phyloP scores from a whole-genome alignment of 169 alveolate genomes.

The Cytauxzoon felis region DNA sequence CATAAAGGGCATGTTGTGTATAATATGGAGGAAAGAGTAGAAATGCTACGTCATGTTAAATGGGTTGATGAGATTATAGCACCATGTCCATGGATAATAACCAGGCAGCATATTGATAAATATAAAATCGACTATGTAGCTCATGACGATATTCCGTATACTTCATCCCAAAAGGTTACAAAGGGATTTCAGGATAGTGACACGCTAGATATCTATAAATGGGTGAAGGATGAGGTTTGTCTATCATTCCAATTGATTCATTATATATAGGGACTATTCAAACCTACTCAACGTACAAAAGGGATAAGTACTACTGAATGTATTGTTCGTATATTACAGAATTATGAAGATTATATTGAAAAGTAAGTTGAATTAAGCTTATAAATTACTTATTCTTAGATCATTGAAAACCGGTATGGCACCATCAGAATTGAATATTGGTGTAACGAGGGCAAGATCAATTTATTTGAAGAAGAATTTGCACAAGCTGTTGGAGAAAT shows the following conservation, averaged over 20 bases:
- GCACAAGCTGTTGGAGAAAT: slow-evolving; percentile 82
- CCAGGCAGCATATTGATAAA: slow-evolving; percentile 84
- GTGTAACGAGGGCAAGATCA: slow-evolving; percentile 83
- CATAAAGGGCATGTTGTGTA: slow-evolving; percentile 92
- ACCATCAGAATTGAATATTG: slow-evolving; percentile 89
- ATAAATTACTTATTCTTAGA: too few relatives aligned
- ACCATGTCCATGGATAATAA: slow-evolving; percentile 94
- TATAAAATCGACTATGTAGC: slow-evolving; percentile 90
- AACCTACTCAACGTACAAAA: slow-evolving; percentile 90
- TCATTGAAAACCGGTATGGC: slow-evolving; percentile 90
- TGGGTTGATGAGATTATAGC: slow-evolving; percentile 97
- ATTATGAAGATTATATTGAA: slow-evolving; percentile 91
- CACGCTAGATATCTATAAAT: slow-evolving; percentile 85
- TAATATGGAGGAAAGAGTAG: slow-evolving; percentile 90
- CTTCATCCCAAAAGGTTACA: slow-evolving; percentile 70
- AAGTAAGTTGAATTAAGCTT: slow-evolving; percentile 37
- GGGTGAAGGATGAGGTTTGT: slow-evolving; percentile 82
- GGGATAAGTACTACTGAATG: slow-evolving; percentile 96
- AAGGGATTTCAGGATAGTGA: slow-evolving; percentile 64
- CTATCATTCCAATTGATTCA: background rate
- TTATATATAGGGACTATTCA: slow-evolving; percentile 77
- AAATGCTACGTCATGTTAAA: slow-evolving; percentile 88
- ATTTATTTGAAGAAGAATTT: slow-evolving; percentile 83
- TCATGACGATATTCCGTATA: slow-evolving; percentile 92
- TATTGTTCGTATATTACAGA: slow-evolving; percentile 88